Conservation (phyloP, 2,329 filamentous ascomycete species). For the Helminthosporium solani region DNA sequence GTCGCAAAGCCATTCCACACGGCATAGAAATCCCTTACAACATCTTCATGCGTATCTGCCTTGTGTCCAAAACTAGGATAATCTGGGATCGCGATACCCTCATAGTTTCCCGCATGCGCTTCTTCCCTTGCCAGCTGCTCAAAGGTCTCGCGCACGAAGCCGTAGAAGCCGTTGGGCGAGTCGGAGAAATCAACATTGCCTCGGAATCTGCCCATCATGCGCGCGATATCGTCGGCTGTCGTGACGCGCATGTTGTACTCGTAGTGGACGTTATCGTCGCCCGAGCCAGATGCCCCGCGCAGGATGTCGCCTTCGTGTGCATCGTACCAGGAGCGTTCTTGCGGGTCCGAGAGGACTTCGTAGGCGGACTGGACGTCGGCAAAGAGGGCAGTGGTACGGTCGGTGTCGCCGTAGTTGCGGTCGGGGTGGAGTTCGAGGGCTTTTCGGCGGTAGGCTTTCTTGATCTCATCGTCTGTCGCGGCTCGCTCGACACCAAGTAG, state of each 20-base stretch:
- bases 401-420: conserved; percentile 83
- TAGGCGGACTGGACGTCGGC: conserved; percentile 92
- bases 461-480: conserved; percentile 87
- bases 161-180: conserved; percentile 79
- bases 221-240: conserved; percentile 75
- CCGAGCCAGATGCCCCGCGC: conserved; percentile 59
- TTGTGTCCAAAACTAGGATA: conserved; percentile 84
- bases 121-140: conserved; percentile 80
- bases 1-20: conserved; percentile 82
- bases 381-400: conserved; percentile 80
- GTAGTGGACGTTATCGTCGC: conserved; percentile 53
- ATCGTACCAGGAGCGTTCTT: conserved; percentile 97
- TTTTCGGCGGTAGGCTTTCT: conserved; percentile 87
- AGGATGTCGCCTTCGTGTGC: conserved; percentile 86
- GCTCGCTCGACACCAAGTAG: conserved; percentile 71
- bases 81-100: conserved; percentile 58
- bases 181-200: conserved; percentile 77
- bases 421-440: conserved; percentile 94
- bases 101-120: conserved; percentile 69
- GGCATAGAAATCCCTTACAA: conserved; percentile 78
- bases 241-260: conserved; percentile 73
- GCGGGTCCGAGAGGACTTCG: conserved; percentile 91
- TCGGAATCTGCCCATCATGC: conserved; percentile 78
- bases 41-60: conserved; percentile 71
- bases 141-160: conserved; percentile 74